phyloP scores from a whole-genome alignment of 2,329 filamentous ascomycete species.

The Phyllosticta capitalensis region DNA sequence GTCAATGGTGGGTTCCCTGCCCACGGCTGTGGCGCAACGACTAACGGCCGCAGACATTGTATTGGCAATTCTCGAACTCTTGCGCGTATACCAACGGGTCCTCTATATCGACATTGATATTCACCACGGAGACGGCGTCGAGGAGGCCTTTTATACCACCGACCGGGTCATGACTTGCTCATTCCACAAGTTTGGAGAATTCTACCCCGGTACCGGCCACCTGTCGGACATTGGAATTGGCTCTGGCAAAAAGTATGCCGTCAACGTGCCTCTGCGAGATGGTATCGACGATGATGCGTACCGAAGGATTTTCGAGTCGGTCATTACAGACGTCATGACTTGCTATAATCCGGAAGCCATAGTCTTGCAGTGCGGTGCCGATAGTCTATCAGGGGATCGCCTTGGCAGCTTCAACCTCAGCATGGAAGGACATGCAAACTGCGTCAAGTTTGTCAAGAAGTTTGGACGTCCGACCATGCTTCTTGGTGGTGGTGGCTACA shows the following conservation, averaged over 20 bases:
- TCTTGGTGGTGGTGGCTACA: constrained; percentile 59
- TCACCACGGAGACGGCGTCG: constrained; percentile 59
- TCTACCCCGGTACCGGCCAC: constrained; percentile 62
- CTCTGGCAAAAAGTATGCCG: constrained; percentile 56
- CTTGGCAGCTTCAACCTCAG: constrained; percentile 62
- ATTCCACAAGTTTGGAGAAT: constrained; percentile 65
- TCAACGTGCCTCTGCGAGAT: constrained; percentile 61
- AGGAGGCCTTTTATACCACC: constrained; percentile 63
- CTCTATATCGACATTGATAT: constrained; percentile 61
- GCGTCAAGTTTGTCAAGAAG: constrained; percentile 59
- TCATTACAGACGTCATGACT: constrained; percentile 59
- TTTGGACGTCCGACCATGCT: constrained; percentile 57
- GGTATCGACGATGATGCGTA: constrained; percentile 60
- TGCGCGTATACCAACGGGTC: constrained; percentile 54
- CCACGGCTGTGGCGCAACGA: not conserved
- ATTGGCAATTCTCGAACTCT: constrained; percentile 54
- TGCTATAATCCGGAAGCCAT: constrained; percentile 59
- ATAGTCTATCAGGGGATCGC: constrained; percentile 57
- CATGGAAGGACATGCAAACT: constrained; percentile 62
- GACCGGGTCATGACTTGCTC: constrained; percentile 64
- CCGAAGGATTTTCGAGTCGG: constrained; percentile 59
- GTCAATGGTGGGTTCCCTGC: constrained; percentile 30
- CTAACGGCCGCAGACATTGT: constrained; percentile 46
- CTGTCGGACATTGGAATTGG: constrained; percentile 59
- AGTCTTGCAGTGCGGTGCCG: constrained; percentile 59